Base-by-base conservation (phyloP, 2,329 filamentous ascomycete species). In the Trichoderma afroharzianum region DNA sequence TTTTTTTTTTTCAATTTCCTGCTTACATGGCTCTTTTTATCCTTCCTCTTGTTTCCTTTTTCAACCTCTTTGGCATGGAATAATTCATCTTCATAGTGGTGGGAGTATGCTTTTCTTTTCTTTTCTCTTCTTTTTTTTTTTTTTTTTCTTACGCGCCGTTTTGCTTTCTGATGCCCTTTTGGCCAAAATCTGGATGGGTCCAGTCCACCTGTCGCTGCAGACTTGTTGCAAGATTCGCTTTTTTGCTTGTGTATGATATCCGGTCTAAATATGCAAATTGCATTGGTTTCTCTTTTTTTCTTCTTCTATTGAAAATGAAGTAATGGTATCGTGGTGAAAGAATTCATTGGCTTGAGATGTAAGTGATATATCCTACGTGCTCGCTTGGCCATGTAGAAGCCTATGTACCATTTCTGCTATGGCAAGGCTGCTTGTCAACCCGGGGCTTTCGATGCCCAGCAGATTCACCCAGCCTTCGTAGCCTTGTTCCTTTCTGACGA, bases 371-470 rank as follows among this genome's bases (percentile, higher is more conserved):
- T 66, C 8, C 15, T n/a, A 39, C 33, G 30, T 59, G 36, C 53
- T 69, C 8, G 50, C 18, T 24, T 69, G 59, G 59, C 80, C 80
- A 71, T 89, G 88, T 68, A 89, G 73, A 64, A 90, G 74, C 64
- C 79, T 77, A 57, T 82, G 80, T 0, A 97, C 94, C 84, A 88
- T 87, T 78, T 97, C 93, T 4, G 87, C 95, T 81, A 98, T 95
- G 2, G 94, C 94, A 82, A 98, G 82, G 76, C 88, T 90, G 80
- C 93, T 96, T 61, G 95, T 98, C 80, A 98, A 82, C 5, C 95
- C 95, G 0, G 95, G 95, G 81, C 93, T 97, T 84, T 98, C 95
- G 76, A 98, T 98, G 0, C 94, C 95, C 76, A 98, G 79, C 75
- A 98, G 79, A 83, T 98, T 98, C 9, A 98, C 87, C 87, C 95